phyloP scores from a whole-genome alignment of 257 asterid species.

The Coffea eugenioides region DNA sequence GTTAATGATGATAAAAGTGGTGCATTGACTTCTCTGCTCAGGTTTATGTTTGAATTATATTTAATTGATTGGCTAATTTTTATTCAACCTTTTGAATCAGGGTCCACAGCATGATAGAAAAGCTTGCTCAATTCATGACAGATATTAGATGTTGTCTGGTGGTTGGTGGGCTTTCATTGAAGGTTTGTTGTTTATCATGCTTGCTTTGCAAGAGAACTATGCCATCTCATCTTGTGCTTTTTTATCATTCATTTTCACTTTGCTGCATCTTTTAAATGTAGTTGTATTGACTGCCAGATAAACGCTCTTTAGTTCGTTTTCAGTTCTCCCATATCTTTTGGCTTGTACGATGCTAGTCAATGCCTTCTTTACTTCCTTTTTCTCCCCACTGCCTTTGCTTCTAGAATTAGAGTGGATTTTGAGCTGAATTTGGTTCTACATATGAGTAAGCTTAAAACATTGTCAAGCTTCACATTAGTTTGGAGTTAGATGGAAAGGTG shows the following conservation, averaged over 20 bases:
- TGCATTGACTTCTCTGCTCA: background rate
- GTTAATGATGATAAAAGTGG: background rate
- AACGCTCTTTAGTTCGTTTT: background rate
- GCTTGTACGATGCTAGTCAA: background rate
- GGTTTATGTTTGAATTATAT: background rate
- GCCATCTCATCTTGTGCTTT: conserved; percentile 1
- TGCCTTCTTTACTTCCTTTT: background rate
- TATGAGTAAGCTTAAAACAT: background rate
- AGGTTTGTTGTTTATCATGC: conserved; percentile 50
- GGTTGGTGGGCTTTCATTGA: conserved; percentile 85
- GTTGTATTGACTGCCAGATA: background rate
- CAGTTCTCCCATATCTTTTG: background rate
- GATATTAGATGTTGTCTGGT: conserved; percentile 89
- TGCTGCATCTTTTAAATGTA: background rate
- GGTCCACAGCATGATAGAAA: conserved; percentile 86
- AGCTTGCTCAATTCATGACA: conserved; percentile 74
- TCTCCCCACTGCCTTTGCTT: background rate
- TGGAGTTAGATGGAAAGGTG: background rate
- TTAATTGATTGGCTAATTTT: conserved; percentile 15
- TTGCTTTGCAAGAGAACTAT: conserved; percentile 7
- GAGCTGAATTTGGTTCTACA: background rate
- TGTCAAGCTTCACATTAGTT: background rate
- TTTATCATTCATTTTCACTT: background rate
- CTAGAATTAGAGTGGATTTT: background rate
- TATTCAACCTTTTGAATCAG: conserved; percentile 38